Conservation (phyloP, 2,329 filamentous ascomycete genomes). For the Ascocoryne sarcoides region DNA sequence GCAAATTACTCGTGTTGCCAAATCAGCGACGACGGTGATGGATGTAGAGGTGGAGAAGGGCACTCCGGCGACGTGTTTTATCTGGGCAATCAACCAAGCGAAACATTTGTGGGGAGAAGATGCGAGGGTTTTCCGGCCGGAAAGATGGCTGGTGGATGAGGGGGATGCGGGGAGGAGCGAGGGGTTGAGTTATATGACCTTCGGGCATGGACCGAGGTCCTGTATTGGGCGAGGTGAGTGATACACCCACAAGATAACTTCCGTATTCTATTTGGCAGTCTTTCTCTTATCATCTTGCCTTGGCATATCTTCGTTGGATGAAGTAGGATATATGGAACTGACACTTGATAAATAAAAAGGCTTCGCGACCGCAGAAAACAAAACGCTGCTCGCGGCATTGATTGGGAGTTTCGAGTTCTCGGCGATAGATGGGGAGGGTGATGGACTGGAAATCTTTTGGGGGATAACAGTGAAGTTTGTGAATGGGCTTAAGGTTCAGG, state of each 20-base stretch:
- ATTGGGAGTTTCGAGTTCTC: slow-evolving; percentile 63
- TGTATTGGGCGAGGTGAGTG: slow-evolving; percentile 62
- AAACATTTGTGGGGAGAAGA: slow-evolving; percentile 64
- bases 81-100: slow-evolving; percentile 31
- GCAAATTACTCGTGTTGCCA: slow-evolving; percentile 57
- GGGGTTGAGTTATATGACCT: slow-evolving; percentile 71
- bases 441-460: slow-evolving; percentile 52
- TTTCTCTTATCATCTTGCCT: not conserved
- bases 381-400: slow-evolving; percentile 66
- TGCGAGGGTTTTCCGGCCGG: slow-evolving; percentile 65
- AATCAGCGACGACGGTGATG: slow-evolving; percentile 52
- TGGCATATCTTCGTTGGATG: no score
- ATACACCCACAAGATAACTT: not conserved
- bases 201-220: slow-evolving; percentile 71
- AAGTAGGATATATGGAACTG: not conserved
- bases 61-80: slow-evolving; percentile 57
- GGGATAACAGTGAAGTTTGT: slow-evolving; percentile 58
- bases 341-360: slow-evolving; percentile 24
- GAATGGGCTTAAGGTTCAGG: slow-evolving; percentile 59
- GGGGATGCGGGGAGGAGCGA: slow-evolving; percentile 61
- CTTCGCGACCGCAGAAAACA: slow-evolving; percentile 77
- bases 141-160: slow-evolving; percentile 53
- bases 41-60: slow-evolving; percentile 57
- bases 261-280: not conserved
- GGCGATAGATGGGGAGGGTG: slow-evolving; percentile 39